Evolutionary conservation across 2,329 filamentous ascomycete species (phyloP).

Genomic region (Westerdykella aurantiaca): DNA sequence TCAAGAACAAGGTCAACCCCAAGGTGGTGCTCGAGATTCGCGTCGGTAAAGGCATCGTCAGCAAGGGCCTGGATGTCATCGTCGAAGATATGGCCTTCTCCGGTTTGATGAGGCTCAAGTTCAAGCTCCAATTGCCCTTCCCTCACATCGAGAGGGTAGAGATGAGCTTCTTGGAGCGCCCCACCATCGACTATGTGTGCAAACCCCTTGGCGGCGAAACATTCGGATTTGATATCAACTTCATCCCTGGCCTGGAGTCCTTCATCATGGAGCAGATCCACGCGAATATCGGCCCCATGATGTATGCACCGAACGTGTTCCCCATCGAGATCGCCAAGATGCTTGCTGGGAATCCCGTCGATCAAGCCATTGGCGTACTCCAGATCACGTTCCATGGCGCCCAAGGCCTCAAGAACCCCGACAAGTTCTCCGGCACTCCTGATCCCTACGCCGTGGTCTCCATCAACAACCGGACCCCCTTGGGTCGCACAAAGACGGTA

Average conservation of each 20-base stretch:
- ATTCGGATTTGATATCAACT: conserved; percentile 98
- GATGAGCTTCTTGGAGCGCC: conserved; percentile 86
- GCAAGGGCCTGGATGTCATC: conserved; percentile 94
- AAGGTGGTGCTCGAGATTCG: conserved; percentile 94
- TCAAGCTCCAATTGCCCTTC: conserved; percentile 94
- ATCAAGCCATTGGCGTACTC: conserved; percentile 91
- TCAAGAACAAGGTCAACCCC: conserved; percentile 94
- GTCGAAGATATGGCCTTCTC: conserved; percentile 97
- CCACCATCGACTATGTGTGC: conserved; percentile 92
- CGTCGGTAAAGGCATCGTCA: conserved; percentile 92
- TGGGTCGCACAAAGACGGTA: conserved; percentile 85
- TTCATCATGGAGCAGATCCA: conserved; percentile 98
- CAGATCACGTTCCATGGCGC: conserved; percentile 88
- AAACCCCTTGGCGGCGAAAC: conserved; percentile 94
- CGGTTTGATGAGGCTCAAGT: conserved; percentile 92
- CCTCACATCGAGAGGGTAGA: conserved; percentile 93
- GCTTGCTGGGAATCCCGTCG: conserved; percentile 86
- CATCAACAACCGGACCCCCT: conserved; percentile 72
- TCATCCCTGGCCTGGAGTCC: conserved; percentile 85
- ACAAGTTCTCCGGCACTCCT: conserved; percentile 85
- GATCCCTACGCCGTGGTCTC: conserved; percentile 86
- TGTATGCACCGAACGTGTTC: conserved; percentile 97
- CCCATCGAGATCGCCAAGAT: conserved; percentile 98
- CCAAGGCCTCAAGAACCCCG: conserved; percentile 86
- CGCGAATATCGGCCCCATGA: conserved; percentile 88